Conservation (phyloP, 202 grass and related monocot genomes). For the Saccharum hybrid region DNA sequence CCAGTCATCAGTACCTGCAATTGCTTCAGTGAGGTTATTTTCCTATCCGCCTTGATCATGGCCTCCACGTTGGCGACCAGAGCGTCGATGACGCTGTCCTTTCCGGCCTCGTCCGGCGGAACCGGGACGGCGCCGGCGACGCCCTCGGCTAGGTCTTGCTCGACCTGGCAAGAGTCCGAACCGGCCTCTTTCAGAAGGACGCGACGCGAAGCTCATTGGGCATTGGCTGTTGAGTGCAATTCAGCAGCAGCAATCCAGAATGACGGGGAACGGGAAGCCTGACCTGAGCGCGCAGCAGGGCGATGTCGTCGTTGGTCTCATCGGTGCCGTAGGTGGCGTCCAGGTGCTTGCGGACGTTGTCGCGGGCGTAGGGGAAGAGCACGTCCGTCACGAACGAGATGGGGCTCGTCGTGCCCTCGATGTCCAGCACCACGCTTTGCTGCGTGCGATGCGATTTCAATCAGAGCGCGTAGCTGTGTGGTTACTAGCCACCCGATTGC, state of each 20-base stretch:
- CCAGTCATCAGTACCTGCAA: constrained; percentile 50
- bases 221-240: background rate
- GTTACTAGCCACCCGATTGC: no score
- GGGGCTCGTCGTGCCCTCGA: constrained; percentile 88
- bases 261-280: background rate
- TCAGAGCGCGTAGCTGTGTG: background rate
- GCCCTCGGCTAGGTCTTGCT: constrained; percentile 64
- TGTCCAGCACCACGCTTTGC: constrained; percentile 83
- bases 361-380: constrained; percentile 89
- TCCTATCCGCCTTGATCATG: constrained; percentile 90
- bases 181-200: background rate
- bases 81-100: constrained; percentile 56
- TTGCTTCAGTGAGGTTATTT: constrained; percentile 85
- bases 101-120: constrained; percentile 57
- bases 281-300: constrained; percentile 63
- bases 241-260: no score
- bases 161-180: constrained; percentile 34
- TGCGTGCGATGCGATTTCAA: constrained; percentile 31
- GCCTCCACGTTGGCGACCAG: constrained; percentile 74
- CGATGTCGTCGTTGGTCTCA: constrained; percentile 69
- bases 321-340: constrained; percentile 57
- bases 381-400: constrained; percentile 88
- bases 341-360: constrained; percentile 77
- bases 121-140: constrained; percentile 55
- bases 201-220: background rate